phyloP scores from a whole-genome alignment of 768 basidiomycete species.

The Lactarius pseudohatsudake region DNA sequence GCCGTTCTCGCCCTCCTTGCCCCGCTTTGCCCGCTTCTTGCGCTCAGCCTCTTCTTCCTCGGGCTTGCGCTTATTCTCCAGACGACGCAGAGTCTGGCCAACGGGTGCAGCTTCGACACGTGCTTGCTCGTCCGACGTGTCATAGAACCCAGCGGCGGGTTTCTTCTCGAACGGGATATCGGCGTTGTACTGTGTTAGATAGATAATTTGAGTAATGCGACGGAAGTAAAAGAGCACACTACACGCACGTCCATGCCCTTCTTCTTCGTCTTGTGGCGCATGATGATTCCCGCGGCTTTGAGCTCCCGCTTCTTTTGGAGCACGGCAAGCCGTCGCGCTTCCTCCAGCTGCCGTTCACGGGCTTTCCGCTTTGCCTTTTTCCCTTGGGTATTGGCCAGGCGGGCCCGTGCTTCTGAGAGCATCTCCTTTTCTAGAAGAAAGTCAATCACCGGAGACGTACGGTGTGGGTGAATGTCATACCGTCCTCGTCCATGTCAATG shows the following conservation, averaged over 20 bases:
- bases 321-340: constrained; percentile 90
- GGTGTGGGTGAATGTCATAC: constrained; percentile 41
- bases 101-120: constrained; percentile 85
- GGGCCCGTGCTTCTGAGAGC: constrained; percentile 97
- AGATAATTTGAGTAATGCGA: constrained; percentile 20
- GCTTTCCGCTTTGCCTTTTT: constrained; percentile 99
- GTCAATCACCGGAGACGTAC: not conserved
- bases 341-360: constrained; percentile 94
- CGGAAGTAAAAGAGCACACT: not conserved
- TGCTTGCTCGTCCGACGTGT: constrained; percentile 91
- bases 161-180: constrained; percentile 99
- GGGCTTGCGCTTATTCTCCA: constrained; percentile 93
- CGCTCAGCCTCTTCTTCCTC: constrained; percentile 93
- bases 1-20: constrained; percentile 60
- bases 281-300: constrained; percentile 97
- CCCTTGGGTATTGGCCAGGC: constrained; percentile 97
- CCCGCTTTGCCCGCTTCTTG: constrained; percentile 83
- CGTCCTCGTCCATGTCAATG: constrained; percentile 99
- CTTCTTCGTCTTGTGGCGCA: constrained; percentile 92
- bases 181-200: constrained; percentile 75
- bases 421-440: constrained; percentile 87
- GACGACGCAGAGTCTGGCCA: constrained; percentile 84
- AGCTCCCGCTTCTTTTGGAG: constrained; percentile 97
- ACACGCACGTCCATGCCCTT: constrained; percentile 93
- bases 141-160: constrained; percentile 94